Evolutionary conservation across 2,329 filamentous ascomycete genomes (phyloP).

Genomic region (Arthrobotrys megalospora): DNA sequence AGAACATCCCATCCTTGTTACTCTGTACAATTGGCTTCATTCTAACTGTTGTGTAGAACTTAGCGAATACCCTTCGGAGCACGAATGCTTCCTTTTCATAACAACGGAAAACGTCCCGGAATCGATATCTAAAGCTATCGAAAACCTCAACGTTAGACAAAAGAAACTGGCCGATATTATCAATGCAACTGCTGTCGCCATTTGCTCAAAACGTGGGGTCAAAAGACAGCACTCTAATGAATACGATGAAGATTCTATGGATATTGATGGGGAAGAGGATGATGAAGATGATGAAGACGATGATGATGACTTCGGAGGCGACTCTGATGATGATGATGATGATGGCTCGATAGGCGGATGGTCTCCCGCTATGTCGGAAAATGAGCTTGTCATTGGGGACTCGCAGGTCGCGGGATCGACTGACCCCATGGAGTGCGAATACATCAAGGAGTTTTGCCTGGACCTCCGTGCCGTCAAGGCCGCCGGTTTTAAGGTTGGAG

Average conservation of each 20-base stretch:
- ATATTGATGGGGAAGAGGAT: constrained; percentile 66
- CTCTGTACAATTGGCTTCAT: constrained; percentile 20
- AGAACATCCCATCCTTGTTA: constrained; percentile 27
- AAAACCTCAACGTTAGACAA: constrained; percentile 55
- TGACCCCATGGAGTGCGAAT: constrained; percentile 53
- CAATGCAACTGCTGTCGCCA: constrained; percentile 37
- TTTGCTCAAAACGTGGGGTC: constrained; percentile 48
- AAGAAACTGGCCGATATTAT: constrained; percentile 48
- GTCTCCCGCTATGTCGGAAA: constrained; percentile 61
- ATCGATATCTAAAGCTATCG: constrained; percentile 66
- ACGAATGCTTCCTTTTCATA: constrained; percentile 74
- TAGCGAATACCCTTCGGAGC: constrained; percentile 74
- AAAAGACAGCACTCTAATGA: constrained; percentile 63
- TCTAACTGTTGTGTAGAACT: constrained; percentile 68
- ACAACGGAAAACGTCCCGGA: constrained; percentile 69
- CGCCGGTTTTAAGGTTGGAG: constrained; percentile 80
- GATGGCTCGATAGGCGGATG: constrained; percentile 64
- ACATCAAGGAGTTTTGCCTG: constrained; percentile 67
- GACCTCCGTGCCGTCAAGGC: constrained; percentile 76
- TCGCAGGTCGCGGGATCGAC: constrained; percentile 54
- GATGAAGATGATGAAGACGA: constrained; percentile 65
- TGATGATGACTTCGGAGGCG: constrained; percentile 67
- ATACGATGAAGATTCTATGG: constrained; percentile 63
- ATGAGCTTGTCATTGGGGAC: constrained; percentile 39
- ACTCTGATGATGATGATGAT: constrained; percentile 68